Evolutionary conservation across 2,329 filamentous ascomycete genomes (phyloP), one percentile per base, ranked within the genome.

Genomic region (Didymella glomerata): DNA sequence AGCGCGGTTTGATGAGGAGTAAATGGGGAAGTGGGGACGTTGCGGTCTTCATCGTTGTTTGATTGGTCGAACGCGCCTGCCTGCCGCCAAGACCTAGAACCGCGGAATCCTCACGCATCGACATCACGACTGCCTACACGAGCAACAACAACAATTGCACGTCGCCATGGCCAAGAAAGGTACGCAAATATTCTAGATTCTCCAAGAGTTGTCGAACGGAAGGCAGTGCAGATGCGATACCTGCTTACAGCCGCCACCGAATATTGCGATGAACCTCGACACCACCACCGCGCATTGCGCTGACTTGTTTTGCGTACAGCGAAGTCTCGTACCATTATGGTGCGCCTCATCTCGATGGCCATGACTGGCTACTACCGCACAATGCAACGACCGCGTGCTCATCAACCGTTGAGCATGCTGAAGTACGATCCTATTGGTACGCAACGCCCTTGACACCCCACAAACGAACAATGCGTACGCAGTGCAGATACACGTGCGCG

Each of bases 341-440:
- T 97, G 78, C 93, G 95, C 77, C 90, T 99, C 68, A 84, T 99
- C 78, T 97, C 93, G 65, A 99, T 99, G 95, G 95, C 95, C 77
- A 90, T 97, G 90, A 99, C 95, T 25, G 95, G 95, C 74, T 99
- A 93, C 85, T 99, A 94, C 85, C 93, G 94, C 79, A 96, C 92
- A 53, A 88, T 96, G 79, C 85, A 90, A 69, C 89, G 96, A 59
- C 93, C 93, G 13, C 89, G 95, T 68, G 85, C 86, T 28, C 85
- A 93, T 63, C 84, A 90, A 44, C 93, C 96, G 56, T 86, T 99
- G 80, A 96, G 93, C 82, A 95, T 99, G 92, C 83, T 99, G 71
- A 99, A 99, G 84, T 99, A 99, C 80, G 95, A 99, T 77, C 95
- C 95, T 41, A 93, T 99, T 66, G 90, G 92, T 96, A 87, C 67